Conservation (phyloP, 192 early-diverging fungal genomes). For the Chytriomyces hyalinus region DNA sequence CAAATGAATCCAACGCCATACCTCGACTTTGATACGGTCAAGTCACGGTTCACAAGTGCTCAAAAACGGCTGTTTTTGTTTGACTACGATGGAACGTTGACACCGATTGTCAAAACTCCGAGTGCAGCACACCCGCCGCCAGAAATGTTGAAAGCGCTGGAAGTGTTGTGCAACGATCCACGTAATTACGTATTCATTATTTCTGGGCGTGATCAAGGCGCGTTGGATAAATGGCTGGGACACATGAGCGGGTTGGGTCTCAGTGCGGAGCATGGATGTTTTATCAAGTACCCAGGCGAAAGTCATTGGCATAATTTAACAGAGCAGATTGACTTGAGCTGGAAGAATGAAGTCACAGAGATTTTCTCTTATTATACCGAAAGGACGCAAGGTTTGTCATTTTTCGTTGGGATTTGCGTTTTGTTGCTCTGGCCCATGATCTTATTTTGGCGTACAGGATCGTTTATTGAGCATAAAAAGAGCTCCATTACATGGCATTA, state of each 20-base stretch:
- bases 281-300: conserved; percentile 81
- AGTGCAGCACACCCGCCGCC: conserved; percentile 79
- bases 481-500: conserved; percentile 97
- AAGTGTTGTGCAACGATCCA: conserved; percentile 72
- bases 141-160: conserved; percentile 79
- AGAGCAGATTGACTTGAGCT: conserved; percentile 76
- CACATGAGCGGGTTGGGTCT: conserved; percentile 74
- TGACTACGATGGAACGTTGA: conserved; percentile 97
- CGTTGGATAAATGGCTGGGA: conserved; percentile 86
- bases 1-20: conserved; percentile 55
- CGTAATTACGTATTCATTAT: conserved; percentile 88
- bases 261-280: conserved; percentile 93
- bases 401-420: conserved; percentile 8
- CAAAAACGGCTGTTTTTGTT: conserved; percentile 86
- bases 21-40: conserved; percentile 43
- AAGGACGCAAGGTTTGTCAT: conserved; percentile 78
- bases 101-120: conserved; percentile 86
- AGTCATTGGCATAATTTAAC: conserved; percentile 68
- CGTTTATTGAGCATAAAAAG: conserved; percentile 91
- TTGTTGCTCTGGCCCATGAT: not conserved
- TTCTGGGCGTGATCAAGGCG: conserved; percentile 86
- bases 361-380: conserved; percentile 96
- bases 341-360: conserved; percentile 92
- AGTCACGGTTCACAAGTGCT: conserved; percentile 58
- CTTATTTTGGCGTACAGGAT: conserved; percentile 50